Evolutionary conservation across 1,284 basidiomycete genomes (phyloP).

Genomic region (Sporisorium iseilematis-ciliati): DNA sequence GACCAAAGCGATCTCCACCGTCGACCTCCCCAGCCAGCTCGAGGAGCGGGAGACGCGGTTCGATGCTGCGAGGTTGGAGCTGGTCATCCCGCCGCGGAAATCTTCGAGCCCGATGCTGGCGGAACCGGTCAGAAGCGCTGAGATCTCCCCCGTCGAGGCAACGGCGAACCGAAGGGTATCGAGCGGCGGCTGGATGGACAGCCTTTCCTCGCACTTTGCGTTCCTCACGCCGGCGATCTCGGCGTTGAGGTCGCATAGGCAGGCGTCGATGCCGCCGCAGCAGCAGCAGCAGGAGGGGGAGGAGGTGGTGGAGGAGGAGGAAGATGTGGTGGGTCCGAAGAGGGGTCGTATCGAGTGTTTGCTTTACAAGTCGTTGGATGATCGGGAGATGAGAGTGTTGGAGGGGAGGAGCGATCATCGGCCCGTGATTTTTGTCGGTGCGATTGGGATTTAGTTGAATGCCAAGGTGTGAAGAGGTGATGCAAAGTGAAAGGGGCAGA

Average conservation of each 20-base stretch:
- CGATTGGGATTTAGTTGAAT: constrained; percentile 59
- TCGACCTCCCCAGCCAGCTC: constrained; percentile 45
- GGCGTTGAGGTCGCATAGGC: constrained; percentile 26
- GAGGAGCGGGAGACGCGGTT: constrained; percentile 35
- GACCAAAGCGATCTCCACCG: constrained; percentile 34
- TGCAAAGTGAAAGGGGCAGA: no score
- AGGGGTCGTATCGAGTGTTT: constrained; percentile 73
- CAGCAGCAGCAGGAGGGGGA: neutral
- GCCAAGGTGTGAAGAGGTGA: no score
- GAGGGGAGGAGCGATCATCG: constrained; percentile 74
- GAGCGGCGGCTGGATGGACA: constrained; percentile 38
- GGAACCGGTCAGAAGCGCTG: neutral
- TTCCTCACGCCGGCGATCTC: constrained; percentile 40
- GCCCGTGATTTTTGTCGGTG: constrained; percentile 75
- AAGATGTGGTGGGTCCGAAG: constrained; percentile 44
- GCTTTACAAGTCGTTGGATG: constrained; percentile 80
- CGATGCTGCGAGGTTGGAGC: constrained; percentile 7
- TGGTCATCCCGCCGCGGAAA: constrained; percentile 28
- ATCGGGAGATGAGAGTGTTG: constrained; percentile 79
- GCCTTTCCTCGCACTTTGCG: constrained; percentile 44
- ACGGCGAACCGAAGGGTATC: constrained; percentile 14
- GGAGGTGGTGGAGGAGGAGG: neutral
- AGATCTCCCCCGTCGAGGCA: constrained; percentile 1
- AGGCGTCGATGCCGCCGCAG: neutral
- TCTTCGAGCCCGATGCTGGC: neutral